Base-by-base conservation (phyloP, 305 asterid species). In the Fraxinus ornus region DNA sequence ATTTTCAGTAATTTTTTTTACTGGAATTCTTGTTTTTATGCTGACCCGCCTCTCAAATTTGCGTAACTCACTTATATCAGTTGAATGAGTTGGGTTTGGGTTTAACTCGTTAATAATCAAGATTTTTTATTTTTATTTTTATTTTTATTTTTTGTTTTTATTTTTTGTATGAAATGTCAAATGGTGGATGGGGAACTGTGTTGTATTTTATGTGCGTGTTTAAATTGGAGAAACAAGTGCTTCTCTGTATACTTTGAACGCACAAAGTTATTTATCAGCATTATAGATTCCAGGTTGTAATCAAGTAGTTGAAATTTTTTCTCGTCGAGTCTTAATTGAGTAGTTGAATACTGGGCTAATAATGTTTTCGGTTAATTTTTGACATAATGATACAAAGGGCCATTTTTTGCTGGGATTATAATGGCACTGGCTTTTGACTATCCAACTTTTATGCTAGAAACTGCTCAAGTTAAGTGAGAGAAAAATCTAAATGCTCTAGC, bases 41-140 rank as follows among this genome's bases (percentile, higher is more conserved):
- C 39, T 30, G 9, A 26, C n/a, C 74, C 73, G 52, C 22, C 44
- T 80, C 79, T 70, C 26, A 44, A 72, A 60, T 73, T 80, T 55
- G 15, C 24, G 70, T 30, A 32, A 57, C 60, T 83, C 74, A 66
- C 5, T 22, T 64, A 8, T 64, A 24, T 66, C n/a, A 66, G n/a
- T 68, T 28, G 39, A 68, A 68, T 68, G 39, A 68, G 37, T 28
- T 68, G 10, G 19, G 73, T 24, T 64, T 64, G 17, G n/a, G 39
- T 28, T 26, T 68, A 28, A 13, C 75, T 28, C 39, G 8, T 68
- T 68, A 26, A 15, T 68, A 68, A 68, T n/a, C 13, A 3, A 10
- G 37, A 4, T 28, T 3, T 33, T 28, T 12, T 19, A 1, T 28
- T 3, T 33, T 28, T 12, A 7, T 21, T 21, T 21, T 28, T 12